Evolutionary conservation across 495 filamentous ascomycete species (phyloP), one percentile per base, ranked within the genome.

Genomic region (Recurvomyces mirabilis): DNA sequence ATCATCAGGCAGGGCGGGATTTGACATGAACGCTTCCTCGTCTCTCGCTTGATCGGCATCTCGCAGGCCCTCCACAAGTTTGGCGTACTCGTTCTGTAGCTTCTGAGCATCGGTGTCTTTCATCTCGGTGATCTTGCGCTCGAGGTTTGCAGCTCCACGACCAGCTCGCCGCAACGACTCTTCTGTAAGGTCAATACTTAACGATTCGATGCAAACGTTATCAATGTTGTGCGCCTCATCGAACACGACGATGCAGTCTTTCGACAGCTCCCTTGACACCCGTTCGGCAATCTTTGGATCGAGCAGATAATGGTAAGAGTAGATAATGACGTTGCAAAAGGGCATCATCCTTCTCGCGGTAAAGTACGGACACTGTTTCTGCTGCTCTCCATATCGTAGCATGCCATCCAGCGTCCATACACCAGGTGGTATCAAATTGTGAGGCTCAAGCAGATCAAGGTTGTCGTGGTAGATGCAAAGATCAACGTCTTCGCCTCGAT

Each of bases 171-270:
- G 74, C 31, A 99, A 59, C 0, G 87, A 94, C 51, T 95, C 91
- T 59, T 99, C 86, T 0, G 87, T 95, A 23, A 99, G 70, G 60
- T 99, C 91, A 21, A 94, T 94, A 56, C 89, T 95, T 17, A 95
- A 70, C 11, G 91, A 93, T 55, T 99, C 91, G 49, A 99, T 99
- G 60, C 93, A 96, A 38, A 99, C 91, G 61, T 99, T 99, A 70
- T 99, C 91, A 54, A 99, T 99, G 50, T 99, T 99, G 63, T 99
- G 91, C 15, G 91, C 91, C 55, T 99, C 91, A 58, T 99, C 91
- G 53, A 99, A 99, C 12, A 99, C 93, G 13, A 99, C 84, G 21
- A 99, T 99, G 58, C 87, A 94, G 60, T 99, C 91, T 48, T 94
- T 96, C 5, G 91, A 94, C 5, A 99, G 72, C 55, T 99, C 89